Conservation (phyloP, 2,329 filamentous ascomycete species). For the Fusarium chaquense region DNA sequence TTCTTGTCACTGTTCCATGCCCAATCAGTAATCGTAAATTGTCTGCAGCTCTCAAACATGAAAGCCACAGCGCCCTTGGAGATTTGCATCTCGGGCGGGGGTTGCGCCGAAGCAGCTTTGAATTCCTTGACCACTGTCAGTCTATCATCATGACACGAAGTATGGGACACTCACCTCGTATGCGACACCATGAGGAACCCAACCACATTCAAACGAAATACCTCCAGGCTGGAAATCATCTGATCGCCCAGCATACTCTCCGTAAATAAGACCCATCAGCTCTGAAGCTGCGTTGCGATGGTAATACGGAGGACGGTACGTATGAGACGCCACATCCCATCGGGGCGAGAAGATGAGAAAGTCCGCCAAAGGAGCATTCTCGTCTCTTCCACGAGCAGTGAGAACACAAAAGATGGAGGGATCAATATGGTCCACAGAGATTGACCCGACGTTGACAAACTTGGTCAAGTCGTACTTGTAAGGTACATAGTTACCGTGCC, state of each 20-base stretch:
- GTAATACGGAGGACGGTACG: constrained; percentile 75
- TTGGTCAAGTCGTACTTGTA: constrained; percentile 69
- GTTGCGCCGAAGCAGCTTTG: constrained; percentile 39
- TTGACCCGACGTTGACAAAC: constrained; percentile 65
- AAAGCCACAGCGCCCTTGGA: constrained; percentile 43
- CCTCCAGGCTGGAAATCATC: constrained; percentile 40
- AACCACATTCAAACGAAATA: constrained; percentile 34
- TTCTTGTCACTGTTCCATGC: constrained; percentile 45
- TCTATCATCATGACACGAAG: rapidly evolving
- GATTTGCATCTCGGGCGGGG: constrained; percentile 38
- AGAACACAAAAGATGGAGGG: constrained; percentile 75
- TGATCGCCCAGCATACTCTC: constrained; percentile 48
- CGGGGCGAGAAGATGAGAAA: constrained; percentile 76
- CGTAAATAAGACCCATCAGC: constrained; percentile 65
- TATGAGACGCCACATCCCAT: constrained; percentile 72
- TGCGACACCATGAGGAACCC: constrained; percentile 38
- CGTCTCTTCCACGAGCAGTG: constrained; percentile 66
- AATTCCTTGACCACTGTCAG: constrained; percentile 29
- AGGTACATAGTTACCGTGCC: constrained; percentile 76
- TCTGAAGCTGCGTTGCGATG: constrained; percentile 71
- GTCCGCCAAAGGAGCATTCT: constrained; percentile 69
- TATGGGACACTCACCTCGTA: constrained; percentile 19
- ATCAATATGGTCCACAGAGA: constrained; percentile 69
- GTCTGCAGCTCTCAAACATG: constrained; percentile 46
- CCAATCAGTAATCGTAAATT: constrained; percentile 44